phyloP scores from a whole-genome alignment of 2,329 filamentous ascomycete species.

The Colletotrichum eleusines region DNA sequence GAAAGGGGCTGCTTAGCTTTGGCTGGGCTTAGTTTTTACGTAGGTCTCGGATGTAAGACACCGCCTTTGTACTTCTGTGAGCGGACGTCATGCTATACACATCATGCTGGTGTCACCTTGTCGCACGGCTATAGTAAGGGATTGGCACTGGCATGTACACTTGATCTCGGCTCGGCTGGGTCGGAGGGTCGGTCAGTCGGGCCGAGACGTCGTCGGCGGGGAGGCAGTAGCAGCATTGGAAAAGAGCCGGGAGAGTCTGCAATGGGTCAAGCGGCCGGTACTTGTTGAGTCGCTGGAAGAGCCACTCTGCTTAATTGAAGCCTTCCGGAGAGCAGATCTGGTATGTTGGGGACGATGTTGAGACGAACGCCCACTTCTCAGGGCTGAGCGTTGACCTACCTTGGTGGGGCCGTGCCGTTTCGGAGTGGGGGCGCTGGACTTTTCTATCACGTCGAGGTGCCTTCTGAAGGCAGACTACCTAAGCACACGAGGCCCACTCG shows the following conservation, averaged over 20 bases:
- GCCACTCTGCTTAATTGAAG: background rate
- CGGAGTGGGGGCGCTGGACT: background rate
- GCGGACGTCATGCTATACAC: background rate
- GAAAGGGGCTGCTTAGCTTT: background rate
- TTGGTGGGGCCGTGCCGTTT: background rate
- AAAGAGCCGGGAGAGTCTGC: background rate
- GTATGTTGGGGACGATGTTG: constrained; percentile 30
- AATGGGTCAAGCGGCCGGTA: background rate
- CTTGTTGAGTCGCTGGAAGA: constrained; percentile 7
- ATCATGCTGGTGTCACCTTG: background rate
- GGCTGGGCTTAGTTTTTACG: background rate
- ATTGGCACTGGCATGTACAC: constrained; percentile 4
- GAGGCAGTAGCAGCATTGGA: background rate
- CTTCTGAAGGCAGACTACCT: background rate
- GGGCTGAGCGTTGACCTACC: background rate
- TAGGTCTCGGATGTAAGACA: background rate
- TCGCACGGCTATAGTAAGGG: background rate
- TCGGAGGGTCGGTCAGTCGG: background rate
- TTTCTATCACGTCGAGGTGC: background rate
- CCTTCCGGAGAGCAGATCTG: constrained; percentile 10
- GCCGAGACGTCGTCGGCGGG: background rate
- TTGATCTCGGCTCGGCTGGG: background rate
- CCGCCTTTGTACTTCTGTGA: background rate
- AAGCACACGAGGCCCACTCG: background rate
- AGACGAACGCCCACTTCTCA: background rate